phyloP scores from a whole-genome alignment of 148 eudicot species.

The Persicaria tinctoria region DNA sequence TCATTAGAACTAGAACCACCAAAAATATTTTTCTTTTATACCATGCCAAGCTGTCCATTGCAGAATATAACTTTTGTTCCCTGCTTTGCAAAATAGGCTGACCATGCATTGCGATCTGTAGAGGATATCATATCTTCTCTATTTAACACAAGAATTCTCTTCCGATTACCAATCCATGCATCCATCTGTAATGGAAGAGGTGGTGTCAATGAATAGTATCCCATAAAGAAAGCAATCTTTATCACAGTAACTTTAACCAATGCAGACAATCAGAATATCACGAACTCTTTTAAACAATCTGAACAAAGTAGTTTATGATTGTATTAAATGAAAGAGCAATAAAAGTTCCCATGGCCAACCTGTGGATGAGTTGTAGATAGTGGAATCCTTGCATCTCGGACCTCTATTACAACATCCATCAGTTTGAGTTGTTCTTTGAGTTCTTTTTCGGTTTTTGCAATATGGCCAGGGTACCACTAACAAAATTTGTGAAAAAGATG shows the following conservation, averaged over 20 bases:
- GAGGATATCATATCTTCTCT: slow-evolving; percentile 98
- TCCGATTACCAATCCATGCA: slow-evolving; percentile 84
- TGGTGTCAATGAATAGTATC: slow-evolving; percentile 4
- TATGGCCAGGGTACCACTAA: slow-evolving; percentile 99
- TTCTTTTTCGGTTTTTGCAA: slow-evolving; percentile 93
- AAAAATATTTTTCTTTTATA: slow-evolving; percentile 20
- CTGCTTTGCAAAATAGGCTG: slow-evolving; percentile 71
- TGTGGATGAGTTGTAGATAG: slow-evolving; percentile 89
- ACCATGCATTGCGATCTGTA: slow-evolving; percentile 92
- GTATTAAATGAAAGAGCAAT: background rate
- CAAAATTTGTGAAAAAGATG: background rate
- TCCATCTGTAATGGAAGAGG: slow-evolving; percentile 55
- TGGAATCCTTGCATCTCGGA: slow-evolving; percentile 98
- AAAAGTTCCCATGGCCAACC: slow-evolving; percentile 27
- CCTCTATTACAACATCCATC: slow-evolving; percentile 99
- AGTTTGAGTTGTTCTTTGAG: slow-evolving; percentile 92
- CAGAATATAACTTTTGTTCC: slow-evolving; percentile 81
- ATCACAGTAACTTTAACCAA: background rate
- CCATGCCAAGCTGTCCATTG: slow-evolving; percentile 94
- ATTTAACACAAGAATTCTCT: slow-evolving; percentile 79
- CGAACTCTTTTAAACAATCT: background rate
- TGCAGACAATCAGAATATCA: slow-evolving; percentile 3
- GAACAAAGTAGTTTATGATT: background rate
- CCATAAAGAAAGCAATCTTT: background rate
- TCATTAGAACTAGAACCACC: background rate